These are phyloP conservation scores for Rosa hybrid DNA, from an alignment of 331 rosid species.

Conservation along the genomic window DNA sequence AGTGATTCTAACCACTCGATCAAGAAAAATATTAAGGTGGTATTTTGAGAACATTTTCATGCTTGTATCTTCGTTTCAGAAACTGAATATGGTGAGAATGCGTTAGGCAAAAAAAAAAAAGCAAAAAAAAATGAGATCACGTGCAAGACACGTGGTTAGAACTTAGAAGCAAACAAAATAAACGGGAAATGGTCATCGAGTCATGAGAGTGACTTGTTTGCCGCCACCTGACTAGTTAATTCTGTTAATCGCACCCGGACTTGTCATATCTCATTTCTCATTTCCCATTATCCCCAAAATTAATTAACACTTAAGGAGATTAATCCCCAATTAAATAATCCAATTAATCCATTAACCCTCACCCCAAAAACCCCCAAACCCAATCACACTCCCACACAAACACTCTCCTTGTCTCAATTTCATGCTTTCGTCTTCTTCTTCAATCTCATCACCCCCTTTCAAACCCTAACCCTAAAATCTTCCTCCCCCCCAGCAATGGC, in stretches of 20 bases:
- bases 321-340: neutral
- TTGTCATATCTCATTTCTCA: conserved; percentile 9
- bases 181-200: neutral
- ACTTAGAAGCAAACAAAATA: neutral
- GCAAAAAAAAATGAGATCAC: neutral
- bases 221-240: conserved; percentile 12
- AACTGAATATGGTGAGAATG: too few species aligned
- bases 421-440: neutral
- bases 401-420: neutral
- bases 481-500: conserved; percentile 50
- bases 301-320: too few species aligned
- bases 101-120: too few species aligned
- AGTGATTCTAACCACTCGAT: too few species aligned
- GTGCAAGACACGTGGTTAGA: neutral
- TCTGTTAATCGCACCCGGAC: conserved; percentile 24
- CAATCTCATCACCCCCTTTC: conserved; percentile 5
- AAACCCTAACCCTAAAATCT: conserved; percentile 11
- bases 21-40: neutral
- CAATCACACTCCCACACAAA: neutral
- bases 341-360: neutral
- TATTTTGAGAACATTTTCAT: too few species aligned
- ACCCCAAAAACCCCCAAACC: neutral
- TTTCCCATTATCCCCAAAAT: neutral
- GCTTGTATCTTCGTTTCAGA: too few species aligned
- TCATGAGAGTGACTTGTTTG: neutral